phyloP scores from a whole-genome alignment of 805 yeast genomes.

The Lipomyces anomalus region DNA sequence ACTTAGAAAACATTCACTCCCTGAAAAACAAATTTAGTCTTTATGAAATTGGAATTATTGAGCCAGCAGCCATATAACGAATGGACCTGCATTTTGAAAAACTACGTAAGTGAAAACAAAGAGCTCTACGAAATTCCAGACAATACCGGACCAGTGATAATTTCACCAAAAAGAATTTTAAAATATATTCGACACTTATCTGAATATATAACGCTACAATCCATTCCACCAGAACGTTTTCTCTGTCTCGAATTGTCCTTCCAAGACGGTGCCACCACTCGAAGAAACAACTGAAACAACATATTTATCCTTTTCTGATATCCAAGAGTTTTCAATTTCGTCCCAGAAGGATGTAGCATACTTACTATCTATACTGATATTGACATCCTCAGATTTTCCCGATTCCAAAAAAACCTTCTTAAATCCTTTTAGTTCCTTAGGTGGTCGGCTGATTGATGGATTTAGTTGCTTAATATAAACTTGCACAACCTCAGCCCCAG shows the following conservation, averaged over 20 bases:
- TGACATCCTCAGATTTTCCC: conserved; percentile 40
- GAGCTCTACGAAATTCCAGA: too few species aligned
- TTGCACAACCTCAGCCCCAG: conserved; percentile 54
- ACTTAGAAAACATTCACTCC: too few species aligned
- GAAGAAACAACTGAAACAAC: conserved; percentile 34
- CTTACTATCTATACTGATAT: conserved; percentile 39
- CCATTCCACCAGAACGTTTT: neutral
- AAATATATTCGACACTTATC: too few species aligned
- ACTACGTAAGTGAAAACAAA: too few species aligned
- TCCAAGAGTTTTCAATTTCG: conserved; percentile 46
- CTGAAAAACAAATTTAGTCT: too few species aligned
- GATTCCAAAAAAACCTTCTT: conserved; percentile 44
- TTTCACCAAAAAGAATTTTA: too few species aligned
- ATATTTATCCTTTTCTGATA: conserved; percentile 47
- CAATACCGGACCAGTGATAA: too few species aligned
- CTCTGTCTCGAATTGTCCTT: neutral
- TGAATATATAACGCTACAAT: too few species aligned
- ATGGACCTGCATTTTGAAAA: too few species aligned
- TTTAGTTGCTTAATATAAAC: conserved; percentile 40
- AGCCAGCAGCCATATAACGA: too few species aligned
- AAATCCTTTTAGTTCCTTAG: conserved; percentile 57
- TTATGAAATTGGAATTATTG: too few species aligned
- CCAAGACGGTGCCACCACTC: neutral
- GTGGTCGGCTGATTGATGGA: conserved; percentile 45
- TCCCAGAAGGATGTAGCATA: conserved; percentile 50